phyloP scores from a whole-genome alignment of 306 rosid genomes.

The Acacia acuminata region DNA sequence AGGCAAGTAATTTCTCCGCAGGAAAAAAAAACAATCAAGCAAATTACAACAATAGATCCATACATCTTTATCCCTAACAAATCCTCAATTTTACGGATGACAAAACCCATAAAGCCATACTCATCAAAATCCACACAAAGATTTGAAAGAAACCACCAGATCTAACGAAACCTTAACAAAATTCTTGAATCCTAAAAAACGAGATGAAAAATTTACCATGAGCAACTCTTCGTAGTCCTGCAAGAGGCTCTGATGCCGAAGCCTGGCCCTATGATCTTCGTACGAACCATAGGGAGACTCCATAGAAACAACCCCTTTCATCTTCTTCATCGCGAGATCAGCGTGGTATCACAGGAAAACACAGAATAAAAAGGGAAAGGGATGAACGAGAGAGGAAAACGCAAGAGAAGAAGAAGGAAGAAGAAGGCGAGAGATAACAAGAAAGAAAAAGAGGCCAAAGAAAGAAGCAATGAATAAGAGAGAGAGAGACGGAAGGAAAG shows the following conservation, averaged over 20 bases:
- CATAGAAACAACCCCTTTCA: slow-evolving; percentile 59
- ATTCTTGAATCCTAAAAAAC: slow-evolving; percentile 15
- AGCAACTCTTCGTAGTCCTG: slow-evolving; percentile 79
- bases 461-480: slow-evolving; percentile 10
- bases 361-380: slow-evolving; percentile 30
- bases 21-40: slow-evolving; percentile 4
- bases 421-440: neutral
- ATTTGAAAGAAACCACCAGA: slow-evolving; percentile 46
- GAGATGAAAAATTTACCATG: slow-evolving; percentile 51
- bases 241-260: slow-evolving; percentile 84
- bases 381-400: slow-evolving; percentile 23
- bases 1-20: neutral
- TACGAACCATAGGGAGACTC: slow-evolving; percentile 44
- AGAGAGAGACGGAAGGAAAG: slow-evolving; percentile 12
- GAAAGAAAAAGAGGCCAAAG: slow-evolving; percentile 2
- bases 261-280: slow-evolving; percentile 58
- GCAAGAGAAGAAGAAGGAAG: slow-evolving; percentile 9
- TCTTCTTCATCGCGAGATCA: slow-evolving; percentile 74
- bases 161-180: slow-evolving; percentile 39
- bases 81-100: neutral
- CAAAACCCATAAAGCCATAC: slow-evolving; percentile 26
- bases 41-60: slow-evolving; percentile 28
- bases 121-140: slow-evolving; percentile 26
- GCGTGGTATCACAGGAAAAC: slow-evolving; percentile 16
- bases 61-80: neutral